Evolutionary conservation across 345 rosid genomes (phyloP).

Genomic region (Syzygium aromaticum): DNA sequence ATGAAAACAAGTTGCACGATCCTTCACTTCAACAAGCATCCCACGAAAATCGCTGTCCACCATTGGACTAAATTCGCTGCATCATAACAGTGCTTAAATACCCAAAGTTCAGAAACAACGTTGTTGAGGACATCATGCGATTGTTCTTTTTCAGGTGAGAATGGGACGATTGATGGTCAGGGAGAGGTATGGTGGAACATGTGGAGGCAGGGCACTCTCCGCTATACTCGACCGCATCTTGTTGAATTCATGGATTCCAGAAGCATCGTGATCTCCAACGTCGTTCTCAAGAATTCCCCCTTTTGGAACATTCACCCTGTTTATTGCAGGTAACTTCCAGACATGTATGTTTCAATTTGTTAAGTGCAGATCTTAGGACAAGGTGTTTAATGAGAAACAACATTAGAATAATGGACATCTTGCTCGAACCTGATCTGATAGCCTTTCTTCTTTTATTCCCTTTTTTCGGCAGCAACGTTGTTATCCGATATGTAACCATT

Average conservation of each 20-base stretch:
- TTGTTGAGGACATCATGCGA: background rate
- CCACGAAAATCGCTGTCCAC: background rate
- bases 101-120: background rate
- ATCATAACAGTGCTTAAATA: background rate
- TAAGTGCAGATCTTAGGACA: background rate
- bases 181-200: conserved; percentile 60
- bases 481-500: conserved; percentile 27
- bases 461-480: conserved; percentile 22
- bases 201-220: conserved; percentile 25
- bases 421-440: background rate
- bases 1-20: background rate
- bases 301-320: conserved; percentile 58
- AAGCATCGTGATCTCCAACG: conserved; percentile 37
- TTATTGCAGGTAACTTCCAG: conserved; percentile 37
- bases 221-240: conserved; percentile 43
- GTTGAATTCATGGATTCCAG: conserved; percentile 37
- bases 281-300: conserved; percentile 46
- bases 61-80: background rate
- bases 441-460: background rate
- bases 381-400: background rate
- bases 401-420: background rate
- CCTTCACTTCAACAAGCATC: background rate
- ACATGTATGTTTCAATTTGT: background rate
- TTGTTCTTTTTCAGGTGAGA: conserved; percentile 27
- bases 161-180: conserved; percentile 63